These are phyloP conservation scores for Botrytis deweyae DNA, from an alignment of 2,329 filamentous ascomycete genomes.

Conservation along the genomic window DNA sequence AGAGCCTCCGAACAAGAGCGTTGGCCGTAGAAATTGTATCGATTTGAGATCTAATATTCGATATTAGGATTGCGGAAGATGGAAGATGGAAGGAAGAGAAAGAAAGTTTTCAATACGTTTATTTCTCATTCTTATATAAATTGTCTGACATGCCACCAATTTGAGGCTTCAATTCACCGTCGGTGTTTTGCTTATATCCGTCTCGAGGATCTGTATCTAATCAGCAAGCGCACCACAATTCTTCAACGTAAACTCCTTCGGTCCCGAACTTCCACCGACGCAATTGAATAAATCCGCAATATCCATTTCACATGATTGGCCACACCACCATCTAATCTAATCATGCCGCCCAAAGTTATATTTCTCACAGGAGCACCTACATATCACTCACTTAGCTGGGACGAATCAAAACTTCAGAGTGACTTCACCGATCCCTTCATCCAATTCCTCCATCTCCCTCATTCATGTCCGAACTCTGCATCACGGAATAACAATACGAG, in stretches of 20 bases:
- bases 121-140: neutral
- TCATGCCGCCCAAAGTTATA: slow-evolving; percentile 19
- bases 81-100: neutral
- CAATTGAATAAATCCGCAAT: neutral
- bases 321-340: neutral
- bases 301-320: neutral
- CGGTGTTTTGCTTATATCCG: slow-evolving; percentile 8
- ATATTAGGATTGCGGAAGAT: neutral
- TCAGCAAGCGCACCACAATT: neutral
- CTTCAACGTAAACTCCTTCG: neutral
- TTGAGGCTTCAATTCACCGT: neutral
- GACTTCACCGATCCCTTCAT: slow-evolving; percentile 46
- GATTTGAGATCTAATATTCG: neutral
- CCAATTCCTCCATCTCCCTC: slow-evolving; percentile 41
- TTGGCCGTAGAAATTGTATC: neutral
- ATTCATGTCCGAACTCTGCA: slow-evolving; percentile 2
- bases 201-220: no score
- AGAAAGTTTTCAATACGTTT: neutral
- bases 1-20: neutral
- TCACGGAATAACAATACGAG: slow-evolving; percentile 20
- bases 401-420: slow-evolving; percentile 49
- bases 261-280: neutral
- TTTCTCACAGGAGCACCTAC: slow-evolving; percentile 51
- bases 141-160: neutral
- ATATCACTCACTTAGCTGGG: slow-evolving; percentile 53